Percentiles rank a stretch among this genome's conserved stretches.
Conservation (phyloP, 768 basidiomycete genomes). For the Leccinellum albellum region DNA sequence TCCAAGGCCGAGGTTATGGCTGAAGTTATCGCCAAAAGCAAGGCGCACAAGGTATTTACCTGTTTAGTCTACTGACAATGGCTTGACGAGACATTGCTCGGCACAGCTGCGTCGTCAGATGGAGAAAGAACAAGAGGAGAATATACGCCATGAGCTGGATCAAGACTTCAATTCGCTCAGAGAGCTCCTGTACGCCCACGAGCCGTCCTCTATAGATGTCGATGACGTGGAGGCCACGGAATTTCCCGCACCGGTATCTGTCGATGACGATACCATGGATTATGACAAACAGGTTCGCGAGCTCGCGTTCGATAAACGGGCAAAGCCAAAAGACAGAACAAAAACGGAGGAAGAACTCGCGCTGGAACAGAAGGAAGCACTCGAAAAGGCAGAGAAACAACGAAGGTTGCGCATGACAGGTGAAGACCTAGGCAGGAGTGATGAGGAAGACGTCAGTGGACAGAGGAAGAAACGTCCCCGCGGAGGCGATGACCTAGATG, state of each 20-base stretch:
- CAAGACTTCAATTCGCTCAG: slow-evolving; percentile 80
- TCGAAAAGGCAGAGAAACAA: slow-evolving; percentile 82
- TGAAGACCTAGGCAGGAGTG: slow-evolving; percentile 62
- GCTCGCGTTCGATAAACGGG: slow-evolving; percentile 88
- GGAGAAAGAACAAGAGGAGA: slow-evolving; percentile 81
- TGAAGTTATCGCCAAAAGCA: slow-evolving; percentile 96
- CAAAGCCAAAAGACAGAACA: slow-evolving; percentile 90
- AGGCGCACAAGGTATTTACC: slow-evolving; percentile 77
- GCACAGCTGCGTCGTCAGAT: slow-evolving; percentile 82
- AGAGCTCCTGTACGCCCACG: slow-evolving; percentile 61
- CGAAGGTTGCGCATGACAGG: slow-evolving; percentile 85
- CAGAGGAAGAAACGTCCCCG: slow-evolving; percentile 48
- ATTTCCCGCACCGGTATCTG: background rate
- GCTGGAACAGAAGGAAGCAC: slow-evolving; percentile 75
- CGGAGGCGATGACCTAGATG: slow-evolving; percentile 88
- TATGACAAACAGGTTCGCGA: slow-evolving; percentile 93
- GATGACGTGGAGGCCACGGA: slow-evolving; percentile 23
- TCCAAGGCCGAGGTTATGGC: slow-evolving; percentile 96
- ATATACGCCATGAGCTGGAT: slow-evolving; percentile 84
- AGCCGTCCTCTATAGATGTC: slow-evolving; percentile 41
- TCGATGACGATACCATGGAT: slow-evolving; percentile 41
- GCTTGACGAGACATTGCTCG: background rate
- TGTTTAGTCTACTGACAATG: background rate
- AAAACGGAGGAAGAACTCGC: slow-evolving; percentile 97
- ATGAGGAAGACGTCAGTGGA: slow-evolving; percentile 47